phyloP scores from a whole-genome alignment of 2,329 filamentous ascomycete species.

The Diaporthe capsici region DNA sequence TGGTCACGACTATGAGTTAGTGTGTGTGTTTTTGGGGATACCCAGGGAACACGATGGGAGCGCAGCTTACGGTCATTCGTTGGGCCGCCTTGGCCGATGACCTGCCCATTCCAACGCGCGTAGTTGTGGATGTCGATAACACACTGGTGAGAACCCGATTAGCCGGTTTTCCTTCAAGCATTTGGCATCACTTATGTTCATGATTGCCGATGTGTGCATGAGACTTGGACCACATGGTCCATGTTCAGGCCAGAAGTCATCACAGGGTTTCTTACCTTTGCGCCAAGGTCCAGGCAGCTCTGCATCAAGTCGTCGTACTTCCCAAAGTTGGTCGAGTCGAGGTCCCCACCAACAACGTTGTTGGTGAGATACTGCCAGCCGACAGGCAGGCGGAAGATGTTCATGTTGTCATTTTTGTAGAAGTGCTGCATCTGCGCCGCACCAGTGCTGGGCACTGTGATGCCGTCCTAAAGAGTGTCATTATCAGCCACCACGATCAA shows the following conservation, averaged over 20 bases:
- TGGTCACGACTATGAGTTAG: background rate
- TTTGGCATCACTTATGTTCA: too few species aligned
- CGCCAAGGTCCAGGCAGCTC: constrained; percentile 62
- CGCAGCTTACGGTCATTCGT: constrained; percentile 47
- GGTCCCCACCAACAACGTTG: constrained; percentile 56
- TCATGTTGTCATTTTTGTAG: constrained; percentile 65
- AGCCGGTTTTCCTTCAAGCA: background rate
- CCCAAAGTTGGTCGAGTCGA: constrained; percentile 57
- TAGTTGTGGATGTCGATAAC: constrained; percentile 57
- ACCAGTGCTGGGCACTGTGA: constrained; percentile 43
- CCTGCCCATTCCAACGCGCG: constrained; percentile 71
- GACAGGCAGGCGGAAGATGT: constrained; percentile 69
- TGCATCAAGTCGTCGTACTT: constrained; percentile 66
- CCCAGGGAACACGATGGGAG: background rate
- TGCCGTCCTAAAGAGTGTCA: constrained; percentile 44
- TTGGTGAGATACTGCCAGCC: constrained; percentile 67
- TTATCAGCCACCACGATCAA: too few species aligned
- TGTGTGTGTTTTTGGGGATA: background rate
- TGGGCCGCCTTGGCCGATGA: constrained; percentile 75
- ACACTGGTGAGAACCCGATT: constrained; percentile 50
- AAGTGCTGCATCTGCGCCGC: constrained; percentile 70
- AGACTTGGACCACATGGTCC: background rate
- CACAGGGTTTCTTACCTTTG: constrained; percentile 42
- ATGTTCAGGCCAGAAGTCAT: background rate
- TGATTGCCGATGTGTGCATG: background rate